phyloP scores from a whole-genome alignment of 2,329 filamentous ascomycete species.

The Thielaviopsis punctulata region DNA sequence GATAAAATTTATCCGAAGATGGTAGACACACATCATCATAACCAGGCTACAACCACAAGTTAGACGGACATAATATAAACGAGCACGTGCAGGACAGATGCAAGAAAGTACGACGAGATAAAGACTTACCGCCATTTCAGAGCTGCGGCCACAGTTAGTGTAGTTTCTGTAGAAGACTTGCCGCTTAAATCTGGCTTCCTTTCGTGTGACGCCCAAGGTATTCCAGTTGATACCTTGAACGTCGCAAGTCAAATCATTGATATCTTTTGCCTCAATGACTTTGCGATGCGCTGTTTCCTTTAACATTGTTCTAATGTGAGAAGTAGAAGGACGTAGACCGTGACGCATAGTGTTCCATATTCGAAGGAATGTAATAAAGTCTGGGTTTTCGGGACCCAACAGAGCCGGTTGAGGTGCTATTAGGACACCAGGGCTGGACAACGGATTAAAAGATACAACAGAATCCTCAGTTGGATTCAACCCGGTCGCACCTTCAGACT shows the following conservation, averaged over 20 bases:
- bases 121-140: background rate
- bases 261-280: constrained; percentile 25
- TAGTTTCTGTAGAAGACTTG: constrained; percentile 38
- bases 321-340: background rate
- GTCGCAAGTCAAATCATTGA: constrained; percentile 39
- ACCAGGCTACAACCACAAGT: background rate
- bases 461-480: background rate
- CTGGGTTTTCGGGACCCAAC: constrained; percentile 32
- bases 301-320: background rate
- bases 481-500: constrained; percentile 15
- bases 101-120: background rate
- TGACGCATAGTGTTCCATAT: constrained; percentile 22
- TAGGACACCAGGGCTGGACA: constrained; percentile 19
- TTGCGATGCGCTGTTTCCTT: background rate
- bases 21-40: constrained; percentile 18
- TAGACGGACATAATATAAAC: background rate
- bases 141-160: constrained; percentile 26
- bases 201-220: constrained; percentile 19
- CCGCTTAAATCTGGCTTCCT: constrained; percentile 30
- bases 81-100: background rate
- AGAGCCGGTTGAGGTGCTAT: constrained; percentile 21
- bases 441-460: background rate
- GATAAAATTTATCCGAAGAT: constrained; percentile 33
- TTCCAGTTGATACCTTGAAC: constrained; percentile 44
- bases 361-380: constrained; percentile 32